Evolutionary conservation across 2,329 filamentous ascomycete species (phyloP), one percentile per base, ranked within the genome.

Genomic region (Fusarium pseudoanthophilum): DNA sequence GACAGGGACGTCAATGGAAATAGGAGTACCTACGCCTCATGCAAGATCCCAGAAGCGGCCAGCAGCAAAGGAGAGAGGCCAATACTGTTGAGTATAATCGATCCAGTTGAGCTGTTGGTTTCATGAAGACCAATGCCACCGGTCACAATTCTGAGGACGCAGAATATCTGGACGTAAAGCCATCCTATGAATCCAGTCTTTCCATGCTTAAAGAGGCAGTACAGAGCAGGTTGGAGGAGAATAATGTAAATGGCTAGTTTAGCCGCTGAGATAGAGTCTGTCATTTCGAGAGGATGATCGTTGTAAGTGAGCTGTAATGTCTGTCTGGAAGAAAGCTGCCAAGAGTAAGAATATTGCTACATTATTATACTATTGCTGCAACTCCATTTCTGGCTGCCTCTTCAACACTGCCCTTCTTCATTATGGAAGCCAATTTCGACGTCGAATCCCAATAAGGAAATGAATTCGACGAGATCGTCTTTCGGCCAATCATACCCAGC

Each of bases 141-240:
- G 1, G 64, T 67, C 3, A n/a, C 28, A 15, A 67, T 67, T 21
- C 64, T 42, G 11, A 67, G 63, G 2, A 67, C 52, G 15, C 64
- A 67, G 40, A 67, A 67, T 15, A 67, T 45, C 40, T 67, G 64
- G 4, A 67, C 24, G 11, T 67, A 67, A 3, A 67, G 32, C 64
- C 64, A 67, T 14, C 64, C 64, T 2, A 67, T 26, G 8, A 67
- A 36, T 3, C 64, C 64, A 7, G 62, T 67, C 7, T 67, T 67
- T 51, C 63, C 64, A 39, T 67, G 64, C 10, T 67, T 67, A 28
- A 67, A 67, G 11, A 67, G 52, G 13, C 64, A 67, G 26, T 67
- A 67, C 16, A 36, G 21, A 13, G 64, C 63, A 52, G 63, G 64
- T 15, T 67, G 64, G 5, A 34, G 43, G n/a, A 67, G 28, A 30